A percentile compares a stretch with the other conserved stretches of the same genome.
phyloP scores from a whole-genome alignment of 2,329 filamentous ascomycete species.

The Verticillium zaregamsianum region DNA sequence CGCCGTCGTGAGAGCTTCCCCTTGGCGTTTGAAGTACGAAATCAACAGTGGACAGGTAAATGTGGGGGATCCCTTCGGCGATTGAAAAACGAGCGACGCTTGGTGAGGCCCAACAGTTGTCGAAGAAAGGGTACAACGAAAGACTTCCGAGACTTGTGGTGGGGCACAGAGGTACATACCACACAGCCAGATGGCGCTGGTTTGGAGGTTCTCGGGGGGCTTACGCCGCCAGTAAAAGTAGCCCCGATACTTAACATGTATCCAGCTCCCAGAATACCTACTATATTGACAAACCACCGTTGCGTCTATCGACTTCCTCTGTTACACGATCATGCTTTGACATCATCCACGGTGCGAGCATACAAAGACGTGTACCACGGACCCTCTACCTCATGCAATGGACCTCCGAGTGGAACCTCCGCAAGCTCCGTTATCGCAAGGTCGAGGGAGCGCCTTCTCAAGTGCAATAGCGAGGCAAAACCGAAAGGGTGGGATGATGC shows the following conservation, averaged over 20 bases:
- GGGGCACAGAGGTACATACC: background rate
- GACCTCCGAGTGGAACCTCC: background rate
- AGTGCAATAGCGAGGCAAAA: background rate
- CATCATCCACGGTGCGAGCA: too few relatives aligned
- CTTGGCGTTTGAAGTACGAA: too few relatives aligned
- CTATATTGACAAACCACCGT: too few relatives aligned
- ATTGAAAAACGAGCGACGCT: background rate
- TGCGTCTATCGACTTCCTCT: too few relatives aligned
- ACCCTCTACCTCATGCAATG: background rate
- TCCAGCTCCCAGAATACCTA: too few relatives aligned
- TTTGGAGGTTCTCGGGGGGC: background rate
- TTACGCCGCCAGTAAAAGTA: background rate
- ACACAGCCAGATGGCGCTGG: background rate
- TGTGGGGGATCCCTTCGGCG: too few relatives aligned
- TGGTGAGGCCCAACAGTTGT: background rate
- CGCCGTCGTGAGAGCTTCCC: too few relatives aligned
- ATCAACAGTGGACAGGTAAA: too few relatives aligned
- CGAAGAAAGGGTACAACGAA: background rate
- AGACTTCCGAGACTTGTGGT: too few relatives aligned
- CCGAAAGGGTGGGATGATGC: background rate
- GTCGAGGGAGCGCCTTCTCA: too few relatives aligned
- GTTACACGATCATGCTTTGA: too few relatives aligned
- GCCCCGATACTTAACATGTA: background rate
- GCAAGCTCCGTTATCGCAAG: background rate
- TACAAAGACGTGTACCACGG: too few relatives aligned